Evolutionary conservation across 768 basidiomycete species (phyloP).

Genomic region (Xanthoconium purpureum): DNA sequence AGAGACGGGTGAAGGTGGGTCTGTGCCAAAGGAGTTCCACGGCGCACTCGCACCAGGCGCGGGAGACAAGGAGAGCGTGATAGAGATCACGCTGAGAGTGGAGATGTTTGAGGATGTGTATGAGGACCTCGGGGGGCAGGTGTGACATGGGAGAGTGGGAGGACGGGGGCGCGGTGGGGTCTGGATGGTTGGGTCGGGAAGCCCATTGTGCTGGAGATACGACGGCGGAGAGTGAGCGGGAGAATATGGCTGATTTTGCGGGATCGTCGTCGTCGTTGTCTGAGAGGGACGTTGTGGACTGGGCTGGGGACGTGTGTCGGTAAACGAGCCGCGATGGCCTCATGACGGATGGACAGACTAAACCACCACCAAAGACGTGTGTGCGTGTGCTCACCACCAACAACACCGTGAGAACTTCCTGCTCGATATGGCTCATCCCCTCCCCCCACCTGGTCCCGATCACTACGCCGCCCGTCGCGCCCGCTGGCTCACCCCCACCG

Average conservation of each 20-base stretch:
- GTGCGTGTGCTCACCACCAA: neutral
- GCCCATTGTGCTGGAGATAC: conserved; percentile 69
- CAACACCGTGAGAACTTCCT: conserved; percentile 18
- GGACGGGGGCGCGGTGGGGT: conserved; percentile 24
- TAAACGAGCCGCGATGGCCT: conserved; percentile 36
- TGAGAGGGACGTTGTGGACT: conserved; percentile 76
- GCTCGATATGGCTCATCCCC: conserved; percentile 26
- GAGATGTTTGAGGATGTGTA: conserved; percentile 87
- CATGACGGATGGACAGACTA: conserved; percentile 12
- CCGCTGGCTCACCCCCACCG: conserved; percentile 50
- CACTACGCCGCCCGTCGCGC: conserved; percentile 61
- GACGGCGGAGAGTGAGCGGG: conserved; percentile 36
- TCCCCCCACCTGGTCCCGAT: conserved; percentile 63
- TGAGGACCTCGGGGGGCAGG: conserved; percentile 88
- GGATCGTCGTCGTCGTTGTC: conserved; percentile 71
- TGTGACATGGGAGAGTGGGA: conserved; percentile 56
- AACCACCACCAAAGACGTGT: neutral
- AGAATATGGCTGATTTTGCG: conserved; percentile 44
- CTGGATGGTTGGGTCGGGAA: conserved; percentile 34
- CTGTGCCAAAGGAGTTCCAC: conserved; percentile 95
- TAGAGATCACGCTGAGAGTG: conserved; percentile 72
- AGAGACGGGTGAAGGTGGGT: conserved; percentile 67
- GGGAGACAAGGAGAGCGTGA: conserved; percentile 73
- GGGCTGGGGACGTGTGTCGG: conserved; percentile 48
- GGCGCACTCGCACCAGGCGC: conserved; percentile 93